Percentiles rank a stretch among this genome's conserved stretches.
Evolutionary conservation across 768 basidiomycete genomes (phyloP).

Genomic region (Russula ochroleuca): DNA sequence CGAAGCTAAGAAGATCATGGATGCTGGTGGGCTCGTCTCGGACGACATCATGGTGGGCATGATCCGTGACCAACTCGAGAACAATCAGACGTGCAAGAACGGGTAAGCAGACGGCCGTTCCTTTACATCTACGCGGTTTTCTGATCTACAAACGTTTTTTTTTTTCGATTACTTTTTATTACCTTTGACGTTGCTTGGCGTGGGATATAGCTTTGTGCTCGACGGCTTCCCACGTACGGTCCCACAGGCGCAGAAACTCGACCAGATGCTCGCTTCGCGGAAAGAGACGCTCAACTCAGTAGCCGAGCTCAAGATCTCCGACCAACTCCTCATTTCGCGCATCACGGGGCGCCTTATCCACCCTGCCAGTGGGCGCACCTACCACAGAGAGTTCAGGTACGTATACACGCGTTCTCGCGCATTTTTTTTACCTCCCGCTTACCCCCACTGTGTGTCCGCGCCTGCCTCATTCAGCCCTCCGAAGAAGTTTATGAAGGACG

Average conservation of each 20-base stretch:
- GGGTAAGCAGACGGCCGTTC: constrained; percentile 59
- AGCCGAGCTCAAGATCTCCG: constrained; percentile 87
- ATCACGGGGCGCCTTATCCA: constrained; percentile 97
- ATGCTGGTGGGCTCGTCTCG: constrained; percentile 87
- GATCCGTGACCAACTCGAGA: constrained; percentile 93
- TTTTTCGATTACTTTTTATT: not conserved
- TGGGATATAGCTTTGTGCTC: constrained; percentile 74
- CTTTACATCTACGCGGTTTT: not conserved
- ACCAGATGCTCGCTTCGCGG: constrained; percentile 76
- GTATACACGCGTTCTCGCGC: constrained; percentile 30
- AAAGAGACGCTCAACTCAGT: constrained; percentile 91
- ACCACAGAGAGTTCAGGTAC: constrained; percentile 93
- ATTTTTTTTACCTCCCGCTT: not conserved
- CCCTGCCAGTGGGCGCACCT: constrained; percentile 81
- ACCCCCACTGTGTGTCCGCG: not conserved
- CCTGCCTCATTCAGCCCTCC: constrained; percentile 64
- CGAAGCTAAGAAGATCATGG: constrained; percentile 97
- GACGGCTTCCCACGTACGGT: constrained; percentile 99
- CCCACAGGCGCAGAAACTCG: constrained; percentile 93
- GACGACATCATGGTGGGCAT: constrained; percentile 98
- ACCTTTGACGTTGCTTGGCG: not conserved
- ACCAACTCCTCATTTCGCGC: constrained; percentile 92
- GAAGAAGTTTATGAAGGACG: constrained; percentile 92
- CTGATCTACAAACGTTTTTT: not conserved
- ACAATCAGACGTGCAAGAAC: constrained; percentile 89